phyloP scores from a whole-genome alignment of 495 filamentous ascomycete species.

The Letharia lupina region DNA sequence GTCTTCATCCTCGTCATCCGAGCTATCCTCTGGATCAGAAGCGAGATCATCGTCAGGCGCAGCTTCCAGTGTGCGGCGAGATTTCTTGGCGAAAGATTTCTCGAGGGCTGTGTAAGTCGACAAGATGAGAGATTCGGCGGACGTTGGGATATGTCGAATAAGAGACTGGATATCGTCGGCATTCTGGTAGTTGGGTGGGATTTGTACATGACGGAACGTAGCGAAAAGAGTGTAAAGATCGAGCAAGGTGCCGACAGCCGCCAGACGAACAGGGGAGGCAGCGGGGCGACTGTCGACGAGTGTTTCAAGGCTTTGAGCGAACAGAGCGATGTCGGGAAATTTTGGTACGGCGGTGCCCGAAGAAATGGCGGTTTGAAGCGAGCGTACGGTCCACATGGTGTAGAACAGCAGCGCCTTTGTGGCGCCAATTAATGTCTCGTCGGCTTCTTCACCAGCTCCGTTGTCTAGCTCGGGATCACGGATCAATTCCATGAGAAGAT shows the following conservation, averaged over 20 bases:
- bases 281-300: conserved; percentile 50
- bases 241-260: conserved; percentile 64
- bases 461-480: conserved; percentile 52
- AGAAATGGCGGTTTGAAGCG: conserved; percentile 34
- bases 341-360: conserved; percentile 28
- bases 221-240: conserved; percentile 76
- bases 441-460: conserved; percentile 61
- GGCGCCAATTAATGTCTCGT: conserved; percentile 63
- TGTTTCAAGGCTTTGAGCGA: conserved; percentile 51
- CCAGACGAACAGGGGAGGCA: conserved; percentile 65
- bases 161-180: conserved; percentile 43
- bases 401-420: conserved; percentile 72
- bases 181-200: conserved; percentile 38
- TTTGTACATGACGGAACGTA: conserved; percentile 49
- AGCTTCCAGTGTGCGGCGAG: conserved; percentile 57
- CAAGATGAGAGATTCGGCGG: conserved; percentile 53
- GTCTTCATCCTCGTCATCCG: conserved; percentile 46
- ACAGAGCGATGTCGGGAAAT: conserved; percentile 44
- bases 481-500: conserved; percentile 53
- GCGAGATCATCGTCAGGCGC: conserved; percentile 54
- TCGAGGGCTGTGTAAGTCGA: conserved; percentile 69
- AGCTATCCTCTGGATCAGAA: conserved; percentile 49
- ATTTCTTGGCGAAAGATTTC: conserved; percentile 61
- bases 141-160: conserved; percentile 51
- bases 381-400: conserved; percentile 86